Base-by-base conservation (phyloP, 257 asterid genomes). In the Ballota nigra region DNA sequence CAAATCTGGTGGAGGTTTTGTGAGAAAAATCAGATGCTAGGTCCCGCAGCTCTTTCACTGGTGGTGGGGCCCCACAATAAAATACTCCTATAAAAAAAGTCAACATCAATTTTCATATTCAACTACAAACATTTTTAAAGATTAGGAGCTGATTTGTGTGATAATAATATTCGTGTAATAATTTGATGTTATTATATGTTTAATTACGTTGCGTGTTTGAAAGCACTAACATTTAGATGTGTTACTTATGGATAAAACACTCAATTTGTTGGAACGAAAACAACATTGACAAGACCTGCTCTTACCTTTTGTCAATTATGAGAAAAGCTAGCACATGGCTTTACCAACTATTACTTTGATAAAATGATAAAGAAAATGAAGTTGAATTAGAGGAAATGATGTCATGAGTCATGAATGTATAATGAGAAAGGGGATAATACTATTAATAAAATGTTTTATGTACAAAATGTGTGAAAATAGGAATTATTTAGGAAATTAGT, bases 51-150 rank as follows among this genome's bases (percentile, higher is more conserved):
- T 88, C 94, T 19, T 82, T 81, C 72, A 87, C 86, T 0, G 84
- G 97, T 79, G 92, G 84, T 41, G 98, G 96, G 51, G 95, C 96
- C 77, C 98, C 98, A 81, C 98, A 92, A 65, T 92, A 92, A 76
- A 92, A 92, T 62, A 92, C 98, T 40, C 98, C 98, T 89, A 95
- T 78, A 79, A 58, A 31, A n/a, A 47, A 52, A 18, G 74, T 6
- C 51, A 47, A 71, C 1, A 64, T 29, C 2, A 0, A 66, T 13
- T 70, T 70, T 45, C 31, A 49, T 26, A 9, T 19, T 47, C n/a
- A 56, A 29, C 34, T 1, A 29, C 34, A 29, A 29, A 15, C 45
- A 19, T 2, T 22, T 33, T 34, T 33, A 63, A 59, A 9, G 66
- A 6, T 36, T 3, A 33, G 19, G 47, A 13, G 47, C 23, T 18